A percentile compares a stretch with the other conserved stretches of the same genome.
phyloP scores from a whole-genome alignment of 805 yeast species.

The Lipomyces yamadae region DNA sequence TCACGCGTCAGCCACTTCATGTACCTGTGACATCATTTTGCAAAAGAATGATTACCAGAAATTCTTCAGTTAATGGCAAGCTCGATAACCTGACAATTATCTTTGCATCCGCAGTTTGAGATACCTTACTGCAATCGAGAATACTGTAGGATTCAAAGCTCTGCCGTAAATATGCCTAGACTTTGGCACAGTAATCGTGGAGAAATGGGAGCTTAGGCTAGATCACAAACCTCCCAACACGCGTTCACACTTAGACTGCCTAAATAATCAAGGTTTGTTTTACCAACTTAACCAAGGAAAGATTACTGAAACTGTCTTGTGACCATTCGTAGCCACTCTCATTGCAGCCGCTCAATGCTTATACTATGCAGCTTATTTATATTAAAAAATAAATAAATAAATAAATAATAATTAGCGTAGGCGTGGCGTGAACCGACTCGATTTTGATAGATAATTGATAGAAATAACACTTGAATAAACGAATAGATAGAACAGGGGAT shows the following conservation, averaged over 20 bases:
- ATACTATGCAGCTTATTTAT: too few species aligned
- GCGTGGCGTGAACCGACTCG: too few species aligned
- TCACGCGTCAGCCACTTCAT: background rate
- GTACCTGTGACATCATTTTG: background rate
- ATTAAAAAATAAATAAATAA: too few species aligned
- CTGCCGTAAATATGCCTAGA: background rate
- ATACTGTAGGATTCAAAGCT: background rate
- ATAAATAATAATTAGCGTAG: too few species aligned
- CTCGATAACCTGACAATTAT: background rate
- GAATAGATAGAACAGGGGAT: too few species aligned
- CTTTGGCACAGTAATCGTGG: background rate
- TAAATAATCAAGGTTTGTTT: background rate
- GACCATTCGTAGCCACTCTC: background rate
- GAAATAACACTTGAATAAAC: too few species aligned
- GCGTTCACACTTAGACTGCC: slow-evolving; percentile 6
- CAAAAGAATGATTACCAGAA: background rate
- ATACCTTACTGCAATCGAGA: background rate
- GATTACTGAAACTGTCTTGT: background rate
- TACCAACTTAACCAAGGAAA: background rate
- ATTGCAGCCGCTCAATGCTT: too few species aligned
- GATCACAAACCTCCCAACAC: slow-evolving; percentile 10
- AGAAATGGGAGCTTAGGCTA: background rate
- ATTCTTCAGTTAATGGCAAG: background rate
- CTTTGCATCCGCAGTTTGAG: background rate
- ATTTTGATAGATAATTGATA: too few species aligned